phyloP scores from a whole-genome alignment of 306 rosid species.

The Glycine latifolia region DNA sequence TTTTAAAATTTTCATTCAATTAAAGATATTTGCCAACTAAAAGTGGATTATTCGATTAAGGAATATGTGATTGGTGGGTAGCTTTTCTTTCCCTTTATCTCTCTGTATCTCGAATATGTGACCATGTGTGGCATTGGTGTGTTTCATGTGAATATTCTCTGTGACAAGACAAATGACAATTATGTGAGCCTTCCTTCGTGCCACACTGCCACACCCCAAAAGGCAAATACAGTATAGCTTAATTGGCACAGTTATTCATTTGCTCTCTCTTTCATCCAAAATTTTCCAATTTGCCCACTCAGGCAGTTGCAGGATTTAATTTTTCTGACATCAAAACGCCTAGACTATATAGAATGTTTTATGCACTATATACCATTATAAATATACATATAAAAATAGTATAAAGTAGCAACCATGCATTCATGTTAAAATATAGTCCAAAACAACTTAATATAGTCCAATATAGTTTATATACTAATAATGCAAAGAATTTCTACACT shows the following conservation, averaged over 20 bases:
- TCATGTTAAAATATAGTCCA: background rate
- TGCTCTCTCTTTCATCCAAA: background rate
- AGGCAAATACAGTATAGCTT: background rate
- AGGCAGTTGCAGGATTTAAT: background rate
- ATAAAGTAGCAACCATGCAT: background rate
- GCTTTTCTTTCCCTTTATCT: constrained; percentile 34
- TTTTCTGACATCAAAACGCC: background rate
- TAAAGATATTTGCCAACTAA: background rate
- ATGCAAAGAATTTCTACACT: too few species aligned
- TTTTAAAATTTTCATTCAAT: background rate
- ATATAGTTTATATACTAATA: too few species aligned
- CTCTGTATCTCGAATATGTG: constrained; percentile 33
- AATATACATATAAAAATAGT: background rate
- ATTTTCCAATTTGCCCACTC: background rate
- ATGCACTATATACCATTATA: background rate
- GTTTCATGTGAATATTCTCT: constrained; percentile 53
- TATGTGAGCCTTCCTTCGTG: background rate
- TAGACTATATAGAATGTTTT: background rate
- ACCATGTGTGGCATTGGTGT: constrained; percentile 33
- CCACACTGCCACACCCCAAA: background rate
- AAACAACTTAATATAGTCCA: background rate
- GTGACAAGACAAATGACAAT: background rate
- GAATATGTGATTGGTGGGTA: constrained; percentile 40
- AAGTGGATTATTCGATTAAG: background rate
- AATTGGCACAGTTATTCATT: background rate